phyloP scores from a whole-genome alignment of 129 eudicot species.

The Calendula officinalis region DNA sequence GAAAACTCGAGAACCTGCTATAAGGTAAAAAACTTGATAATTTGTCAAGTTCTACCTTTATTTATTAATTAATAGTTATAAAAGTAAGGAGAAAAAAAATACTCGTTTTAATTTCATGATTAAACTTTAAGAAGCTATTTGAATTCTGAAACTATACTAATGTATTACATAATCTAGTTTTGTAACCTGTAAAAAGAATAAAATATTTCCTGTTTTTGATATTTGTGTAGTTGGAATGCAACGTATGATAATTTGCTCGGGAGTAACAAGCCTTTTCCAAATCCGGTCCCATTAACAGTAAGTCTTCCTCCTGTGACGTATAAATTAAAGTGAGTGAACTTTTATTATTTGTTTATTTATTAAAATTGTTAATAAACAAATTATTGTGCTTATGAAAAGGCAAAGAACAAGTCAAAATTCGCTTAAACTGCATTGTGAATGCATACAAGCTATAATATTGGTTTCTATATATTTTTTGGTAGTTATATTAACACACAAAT shows the following conservation, averaged over 20 bases:
- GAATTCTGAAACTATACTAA: background rate
- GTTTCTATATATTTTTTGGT: too few species aligned
- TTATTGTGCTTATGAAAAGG: too few species aligned
- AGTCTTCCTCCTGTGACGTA: conserved; percentile 29
- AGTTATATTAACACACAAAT: too few species aligned
- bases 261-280: conserved; percentile 68
- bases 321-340: background rate
- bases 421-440: too few species aligned
- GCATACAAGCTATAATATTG: too few species aligned
- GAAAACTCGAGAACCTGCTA: conserved; percentile 56
- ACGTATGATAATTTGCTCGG: conserved; percentile 81
- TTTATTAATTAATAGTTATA: background rate
- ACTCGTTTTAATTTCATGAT: too few species aligned
- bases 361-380: too few species aligned
- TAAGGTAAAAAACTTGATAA: conserved; percentile 38
- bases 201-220: too few species aligned
- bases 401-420: background rate
- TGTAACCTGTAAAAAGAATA: too few species aligned
- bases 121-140: too few species aligned
- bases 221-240: conserved; percentile 59
- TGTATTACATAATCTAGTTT: background rate
- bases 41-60: background rate
- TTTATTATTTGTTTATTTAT: too few species aligned
- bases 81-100: too few species aligned
- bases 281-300: conserved; percentile 63